phyloP scores from a whole-genome alignment of 345 rosid genomes.

The Populus pruinosa region DNA sequence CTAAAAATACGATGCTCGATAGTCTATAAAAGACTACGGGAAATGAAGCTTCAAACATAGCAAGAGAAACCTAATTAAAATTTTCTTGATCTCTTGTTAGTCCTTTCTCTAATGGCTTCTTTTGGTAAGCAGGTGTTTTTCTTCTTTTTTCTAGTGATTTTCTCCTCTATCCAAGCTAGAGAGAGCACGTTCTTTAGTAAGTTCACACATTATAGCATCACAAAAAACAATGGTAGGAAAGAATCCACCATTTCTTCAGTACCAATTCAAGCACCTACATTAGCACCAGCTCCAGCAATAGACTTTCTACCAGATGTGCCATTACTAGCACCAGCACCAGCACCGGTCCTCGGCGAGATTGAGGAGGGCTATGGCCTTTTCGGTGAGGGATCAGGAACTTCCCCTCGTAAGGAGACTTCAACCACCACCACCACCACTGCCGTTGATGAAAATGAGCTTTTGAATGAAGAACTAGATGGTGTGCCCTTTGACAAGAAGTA shows the following conservation, averaged over 20 bases:
- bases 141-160: constrained; percentile 21
- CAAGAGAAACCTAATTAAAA: not conserved
- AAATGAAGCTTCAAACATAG: not conserved
- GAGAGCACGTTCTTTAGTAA: constrained; percentile 62
- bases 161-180: constrained; percentile 45
- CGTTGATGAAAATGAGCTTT: constrained; percentile 19
- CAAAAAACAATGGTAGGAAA: not conserved
- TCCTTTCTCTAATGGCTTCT: constrained; percentile 37
- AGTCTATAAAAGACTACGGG: not conserved
- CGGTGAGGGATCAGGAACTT: constrained; percentile 40
- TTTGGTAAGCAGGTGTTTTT: constrained; percentile 6
- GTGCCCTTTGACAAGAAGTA: constrained; percentile 21
- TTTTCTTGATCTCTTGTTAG: not conserved
- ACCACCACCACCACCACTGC: constrained; percentile 20
- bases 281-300: not conserved
- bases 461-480: constrained; percentile 38
- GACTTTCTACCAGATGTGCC: not conserved
- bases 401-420: constrained; percentile 36
- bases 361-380: constrained; percentile 38
- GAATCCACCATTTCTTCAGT: constrained; percentile 3
- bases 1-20: not conserved
- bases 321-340: constrained; percentile 6
- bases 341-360: constrained; percentile 9
- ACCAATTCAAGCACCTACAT: constrained; percentile 10
- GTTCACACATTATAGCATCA: constrained; percentile 36